Conservation (phyloP, 2,329 filamentous ascomycete genomes). For the Fusarium penzigii region DNA sequence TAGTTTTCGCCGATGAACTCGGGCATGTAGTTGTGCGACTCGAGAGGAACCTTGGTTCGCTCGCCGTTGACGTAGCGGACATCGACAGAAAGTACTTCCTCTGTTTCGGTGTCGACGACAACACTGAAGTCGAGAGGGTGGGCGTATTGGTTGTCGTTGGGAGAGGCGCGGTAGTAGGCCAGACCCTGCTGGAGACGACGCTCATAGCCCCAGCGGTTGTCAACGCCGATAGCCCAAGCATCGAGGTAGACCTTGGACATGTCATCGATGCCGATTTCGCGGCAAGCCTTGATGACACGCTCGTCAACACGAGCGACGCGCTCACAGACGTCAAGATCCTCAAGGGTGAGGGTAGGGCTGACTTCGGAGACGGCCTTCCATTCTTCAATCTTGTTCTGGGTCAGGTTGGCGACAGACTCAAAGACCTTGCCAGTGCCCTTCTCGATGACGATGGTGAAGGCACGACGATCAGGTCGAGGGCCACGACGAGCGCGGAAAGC, state of each 20-base stretch:
- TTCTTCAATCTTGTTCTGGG: conserved; percentile 41
- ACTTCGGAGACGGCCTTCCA: conserved; percentile 49
- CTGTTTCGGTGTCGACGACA: conserved; percentile 46
- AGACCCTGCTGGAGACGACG: conserved; percentile 77
- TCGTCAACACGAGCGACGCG: conserved; percentile 66
- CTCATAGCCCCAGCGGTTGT: conserved; percentile 72
- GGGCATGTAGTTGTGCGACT: conserved; percentile 42
- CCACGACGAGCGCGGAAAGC: conserved; percentile 55
- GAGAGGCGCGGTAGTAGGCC: conserved; percentile 76
- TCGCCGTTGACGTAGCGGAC: conserved; percentile 46
- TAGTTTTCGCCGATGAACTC: conserved; percentile 38
- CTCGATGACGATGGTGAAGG: conserved; percentile 51
- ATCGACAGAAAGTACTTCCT: conserved; percentile 48
- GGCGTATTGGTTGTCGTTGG: conserved; percentile 66
- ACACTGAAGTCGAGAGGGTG: conserved; percentile 56
- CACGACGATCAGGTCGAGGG: conserved; percentile 50
- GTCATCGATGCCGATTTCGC: conserved; percentile 72
- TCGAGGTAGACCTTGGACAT: conserved; percentile 86
- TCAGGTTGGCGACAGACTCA: conserved; percentile 55
- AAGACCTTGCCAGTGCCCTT: conserved; percentile 40
- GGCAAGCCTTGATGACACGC: conserved; percentile 76
- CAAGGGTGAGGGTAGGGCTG: conserved; percentile 66
- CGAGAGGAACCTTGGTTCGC: conserved; percentile 44
- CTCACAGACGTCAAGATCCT: conserved; percentile 77
- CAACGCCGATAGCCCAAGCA: conserved; percentile 83